Conservation (phyloP, 192 early-diverging fungal genomes). For the Coemansia sp. region DNA sequence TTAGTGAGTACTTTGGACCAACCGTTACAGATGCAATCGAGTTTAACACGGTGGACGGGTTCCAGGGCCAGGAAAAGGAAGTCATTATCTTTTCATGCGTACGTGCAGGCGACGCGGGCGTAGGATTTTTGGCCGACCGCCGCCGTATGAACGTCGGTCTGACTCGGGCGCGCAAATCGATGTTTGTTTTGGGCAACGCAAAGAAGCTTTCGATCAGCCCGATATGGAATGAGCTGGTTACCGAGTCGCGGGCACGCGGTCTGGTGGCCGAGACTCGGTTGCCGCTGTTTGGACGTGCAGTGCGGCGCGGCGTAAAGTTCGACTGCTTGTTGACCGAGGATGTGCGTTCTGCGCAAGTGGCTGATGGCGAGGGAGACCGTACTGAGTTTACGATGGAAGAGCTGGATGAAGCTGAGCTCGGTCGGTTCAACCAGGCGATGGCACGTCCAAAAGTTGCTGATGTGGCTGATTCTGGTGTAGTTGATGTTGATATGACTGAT, state of each 20-base stretch:
- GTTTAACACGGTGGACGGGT: slow-evolving; percentile 95
- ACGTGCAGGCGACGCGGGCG: slow-evolving; percentile 64
- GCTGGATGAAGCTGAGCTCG: slow-evolving; percentile 26
- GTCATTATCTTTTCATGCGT: slow-evolving; percentile 96
- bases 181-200: slow-evolving; percentile 79
- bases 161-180: slow-evolving; percentile 80
- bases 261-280: slow-evolving; percentile 17
- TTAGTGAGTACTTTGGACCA: slow-evolving; percentile 64
- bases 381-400: slow-evolving; percentile 35
- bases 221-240: slow-evolving; percentile 75
- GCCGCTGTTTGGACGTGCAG: slow-evolving; percentile 33
- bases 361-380: slow-evolving; percentile 47
- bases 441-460: background rate
- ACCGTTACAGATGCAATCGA: slow-evolving; percentile 72
- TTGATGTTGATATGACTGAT: background rate
- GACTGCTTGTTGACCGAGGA: slow-evolving; percentile 14
- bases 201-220: slow-evolving; percentile 59
- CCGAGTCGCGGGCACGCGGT: slow-evolving; percentile 55
- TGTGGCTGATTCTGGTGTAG: background rate
- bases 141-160: slow-evolving; percentile 91
- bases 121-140: slow-evolving; percentile 82
- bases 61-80: slow-evolving; percentile 97
- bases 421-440: slow-evolving; percentile 16
- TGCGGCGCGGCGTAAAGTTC: background rate
- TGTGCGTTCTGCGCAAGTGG: background rate